Evolutionary conservation across 306 rosid genomes (phyloP), one percentile per base, ranked within the genome.

Genomic region (Canavalia gladiata): DNA sequence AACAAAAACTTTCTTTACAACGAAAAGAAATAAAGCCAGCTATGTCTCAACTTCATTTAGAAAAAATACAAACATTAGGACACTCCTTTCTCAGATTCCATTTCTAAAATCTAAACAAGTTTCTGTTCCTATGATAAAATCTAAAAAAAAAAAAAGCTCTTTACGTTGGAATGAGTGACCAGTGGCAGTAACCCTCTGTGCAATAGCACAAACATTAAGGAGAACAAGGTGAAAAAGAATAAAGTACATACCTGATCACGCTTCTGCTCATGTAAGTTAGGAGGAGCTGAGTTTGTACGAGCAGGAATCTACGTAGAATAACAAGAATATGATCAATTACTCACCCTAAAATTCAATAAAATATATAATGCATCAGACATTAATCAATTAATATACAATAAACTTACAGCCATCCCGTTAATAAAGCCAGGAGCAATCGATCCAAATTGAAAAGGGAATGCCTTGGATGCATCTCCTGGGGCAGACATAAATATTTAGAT

Each of bases 231-330:
- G 1, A 68, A 64, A 13, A 66, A 58, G 51, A 51, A 68, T 45
- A 4, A 72, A 30, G 29, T 18, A 55, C 73, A 79, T 67, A 94
- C 99, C 92, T 94, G 98, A 54, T 88, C 97, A 65, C 84, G 89
- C 86, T 91, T 91, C 88, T 93, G 99, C 86, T 96, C 98, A 72
- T 92, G 97, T 86, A 96, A 80, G 91, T 94, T 94, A 51, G 99
- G 98, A 78, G 99, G 99, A 35, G 97, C 98, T 77, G 99, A 96
- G 89, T 89, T 92, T 28, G 99, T 96, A 62, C 98, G 91, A 75
- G 97, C 94, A 57, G 98, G 98, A 86, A 96, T 82, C 99, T 96
- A 88, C 76, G 85, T 76, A 83, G 62, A 56, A 37, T 55, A 83
- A 77, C 60, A 64, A 37, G 69, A 73, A 70, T 43, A 84, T 28